phyloP scores from a whole-genome alignment of 495 filamentous ascomycete genomes.

The Neurospora sp. region DNA sequence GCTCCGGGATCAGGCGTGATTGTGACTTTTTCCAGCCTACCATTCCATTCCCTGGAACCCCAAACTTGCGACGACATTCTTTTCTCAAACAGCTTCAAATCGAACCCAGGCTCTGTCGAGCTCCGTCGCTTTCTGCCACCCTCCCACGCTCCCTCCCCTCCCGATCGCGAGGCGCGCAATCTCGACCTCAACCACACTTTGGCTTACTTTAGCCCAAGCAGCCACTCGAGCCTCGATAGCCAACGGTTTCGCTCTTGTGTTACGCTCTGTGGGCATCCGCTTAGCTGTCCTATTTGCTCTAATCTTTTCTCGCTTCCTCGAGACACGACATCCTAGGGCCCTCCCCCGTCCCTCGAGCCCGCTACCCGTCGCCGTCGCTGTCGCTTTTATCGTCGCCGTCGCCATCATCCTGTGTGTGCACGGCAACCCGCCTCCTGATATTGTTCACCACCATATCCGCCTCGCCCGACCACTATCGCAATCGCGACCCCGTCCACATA shows the following conservation, averaged over 20 bases:
- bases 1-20: neutral
- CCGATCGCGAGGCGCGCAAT: neutral
- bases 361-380: neutral
- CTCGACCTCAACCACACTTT: neutral
- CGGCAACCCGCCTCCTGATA: neutral
- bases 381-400: neutral
- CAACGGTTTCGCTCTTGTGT: neutral
- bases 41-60: neutral
- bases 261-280: neutral
- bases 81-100: neutral
- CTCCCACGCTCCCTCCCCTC: neutral
- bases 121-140: neutral
- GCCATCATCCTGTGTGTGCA: neutral
- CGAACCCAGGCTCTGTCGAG: neutral
- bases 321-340: neutral
- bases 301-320: neutral
- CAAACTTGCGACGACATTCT: neutral
- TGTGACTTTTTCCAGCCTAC: neutral
- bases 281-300: neutral
- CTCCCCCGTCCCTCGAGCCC: neutral
- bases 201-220: neutral
- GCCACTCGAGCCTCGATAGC: neutral
- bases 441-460: neutral
- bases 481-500: neutral
- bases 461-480: neutral